These are phyloP conservation scores for Pichia phayaonensis DNA, from an alignment of 805 yeast species.

Conservation along the genomic window DNA sequence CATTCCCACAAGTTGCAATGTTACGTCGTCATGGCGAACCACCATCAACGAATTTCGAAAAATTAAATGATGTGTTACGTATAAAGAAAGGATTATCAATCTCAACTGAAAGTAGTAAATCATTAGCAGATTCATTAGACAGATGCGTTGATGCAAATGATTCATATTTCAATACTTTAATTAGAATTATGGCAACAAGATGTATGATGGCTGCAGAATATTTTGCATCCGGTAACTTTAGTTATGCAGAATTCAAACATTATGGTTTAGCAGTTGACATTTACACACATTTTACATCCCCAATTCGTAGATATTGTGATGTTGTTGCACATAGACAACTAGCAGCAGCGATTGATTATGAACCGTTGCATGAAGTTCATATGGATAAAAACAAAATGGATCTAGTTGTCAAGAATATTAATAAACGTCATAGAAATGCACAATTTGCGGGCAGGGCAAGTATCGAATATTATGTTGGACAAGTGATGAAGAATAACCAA, in stretches of 20 bases:
- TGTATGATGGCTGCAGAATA: slow-evolving; percentile 99
- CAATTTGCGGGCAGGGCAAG: slow-evolving; percentile 99
- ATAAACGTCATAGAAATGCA: slow-evolving; percentile 92
- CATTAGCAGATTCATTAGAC: slow-evolving; percentile 90
- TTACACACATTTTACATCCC: slow-evolving; percentile 97
- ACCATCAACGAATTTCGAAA: slow-evolving; percentile 87
- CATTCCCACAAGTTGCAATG: slow-evolving; percentile 98
- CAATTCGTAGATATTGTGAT: slow-evolving; percentile 96
- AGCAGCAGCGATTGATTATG: slow-evolving; percentile 97
- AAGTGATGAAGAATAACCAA: slow-evolving; percentile 84
- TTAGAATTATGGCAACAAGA: slow-evolving; percentile 95
- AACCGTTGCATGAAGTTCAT: slow-evolving; percentile 70
- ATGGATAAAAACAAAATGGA: slow-evolving; percentile 90
- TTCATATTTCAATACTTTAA: slow-evolving; percentile 84
- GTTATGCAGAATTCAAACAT: slow-evolving; percentile 89
- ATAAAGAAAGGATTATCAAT: slow-evolving; percentile 70
- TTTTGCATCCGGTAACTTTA: slow-evolving; percentile 83
- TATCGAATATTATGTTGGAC: slow-evolving; percentile 96
- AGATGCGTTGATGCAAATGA: slow-evolving; percentile 76
- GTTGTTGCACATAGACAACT: slow-evolving; percentile 95
- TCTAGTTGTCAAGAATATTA: slow-evolving; percentile 77
- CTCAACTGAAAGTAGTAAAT: slow-evolving; percentile 77
- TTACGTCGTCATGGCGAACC: slow-evolving; percentile 97
- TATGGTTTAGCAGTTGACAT: slow-evolving; percentile 97
- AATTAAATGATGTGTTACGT: slow-evolving; percentile 79